Conservation (phyloP, 306 rosid species). For the Leucaena leucocephala region DNA sequence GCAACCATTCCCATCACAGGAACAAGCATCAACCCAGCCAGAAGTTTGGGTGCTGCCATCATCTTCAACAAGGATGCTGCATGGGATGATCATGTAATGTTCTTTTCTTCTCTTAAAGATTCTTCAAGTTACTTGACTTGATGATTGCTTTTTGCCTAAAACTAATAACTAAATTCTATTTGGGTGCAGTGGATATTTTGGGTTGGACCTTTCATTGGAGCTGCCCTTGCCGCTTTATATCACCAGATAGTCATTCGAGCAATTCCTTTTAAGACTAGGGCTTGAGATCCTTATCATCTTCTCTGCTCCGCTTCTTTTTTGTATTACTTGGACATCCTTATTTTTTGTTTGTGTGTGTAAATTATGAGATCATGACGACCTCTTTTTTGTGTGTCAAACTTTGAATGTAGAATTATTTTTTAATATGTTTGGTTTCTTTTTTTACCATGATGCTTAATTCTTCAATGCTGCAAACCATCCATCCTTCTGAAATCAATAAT, state of each 20-base stretch:
- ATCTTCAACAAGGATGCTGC: conserved; percentile 72
- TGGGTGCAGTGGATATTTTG: conserved; percentile 88
- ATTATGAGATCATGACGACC: conserved; percentile 29
- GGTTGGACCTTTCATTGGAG: conserved; percentile 95
- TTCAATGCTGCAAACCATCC: background rate
- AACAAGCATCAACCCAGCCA: conserved; percentile 89
- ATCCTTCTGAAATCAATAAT: background rate
- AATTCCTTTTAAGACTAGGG: conserved; percentile 83
- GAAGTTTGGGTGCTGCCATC: conserved; percentile 95
- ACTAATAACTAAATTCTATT: conserved; percentile 17
- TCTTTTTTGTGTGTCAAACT: conserved; percentile 32
- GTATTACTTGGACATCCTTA: conserved; percentile 26
- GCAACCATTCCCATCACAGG: conserved; percentile 96
- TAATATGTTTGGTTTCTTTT: background rate
- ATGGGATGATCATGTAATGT: conserved; percentile 75
- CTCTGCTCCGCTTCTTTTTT: background rate
- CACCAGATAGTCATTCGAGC: conserved; percentile 90
- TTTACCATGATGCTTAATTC: background rate
- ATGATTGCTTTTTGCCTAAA: background rate
- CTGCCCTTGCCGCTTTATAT: conserved; percentile 87
- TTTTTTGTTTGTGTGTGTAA: conserved; percentile 41
- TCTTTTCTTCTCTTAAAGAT: conserved; percentile 9
- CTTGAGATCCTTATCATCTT: conserved; percentile 22
- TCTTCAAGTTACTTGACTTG: background rate
- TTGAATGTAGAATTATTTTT: conserved; percentile 44